Evolutionary conservation across 805 yeast species (phyloP), one percentile per base, ranked within the genome.

Genomic region (Zygosaccharomyces pseudorouxii): DNA sequence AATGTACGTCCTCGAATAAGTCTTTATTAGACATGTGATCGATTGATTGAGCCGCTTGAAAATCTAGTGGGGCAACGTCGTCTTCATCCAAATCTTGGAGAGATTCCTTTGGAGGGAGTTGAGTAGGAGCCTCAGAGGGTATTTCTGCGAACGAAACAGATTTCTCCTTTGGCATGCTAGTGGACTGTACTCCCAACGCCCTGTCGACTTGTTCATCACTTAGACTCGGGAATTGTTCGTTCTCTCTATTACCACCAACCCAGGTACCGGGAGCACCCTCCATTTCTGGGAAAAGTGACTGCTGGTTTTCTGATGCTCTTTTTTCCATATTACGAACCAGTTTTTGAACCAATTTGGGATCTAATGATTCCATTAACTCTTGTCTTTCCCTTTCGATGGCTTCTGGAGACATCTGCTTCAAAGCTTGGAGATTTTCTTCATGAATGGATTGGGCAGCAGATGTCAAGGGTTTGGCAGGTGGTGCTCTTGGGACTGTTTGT

Each of bases 361-460:
- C 83, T 62, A 90, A 69, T 0, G 76, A 72, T n/a, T 73, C 74
- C 45, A 87, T 54, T 30, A 90, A 66, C 57, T 88, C 95, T 53
- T 78, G 77, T 53, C 79, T 75, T 55, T 87, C 92, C 40, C 71
- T 66, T 29, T 74, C 71, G 30, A 87, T 76, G 59, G 89, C 89
- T 14, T 78, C 83, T 1, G 72, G 74, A 2, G 83, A 71, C 90
- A 89, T 83, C 11, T 68, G 63, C 31, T 79, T 70, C 47, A 90
- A 63, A 36, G 74, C 71, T 33, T 80, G 78, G 52, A 86, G 64
- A 64, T 89, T 90, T 59, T 89, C 96, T 48, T 77, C 63, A 62
- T 88, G 92, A 19, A 89, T 87, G 60, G 79, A 76, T 54, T 85
- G 90, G 0, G 84, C 79, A 56, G 86, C 95, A 0, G 83, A 77